These are phyloP conservation scores for Ceraceosorus bombacis DNA, from an alignment of 1,284 basidiomycete species.

Conservation along the genomic window DNA sequence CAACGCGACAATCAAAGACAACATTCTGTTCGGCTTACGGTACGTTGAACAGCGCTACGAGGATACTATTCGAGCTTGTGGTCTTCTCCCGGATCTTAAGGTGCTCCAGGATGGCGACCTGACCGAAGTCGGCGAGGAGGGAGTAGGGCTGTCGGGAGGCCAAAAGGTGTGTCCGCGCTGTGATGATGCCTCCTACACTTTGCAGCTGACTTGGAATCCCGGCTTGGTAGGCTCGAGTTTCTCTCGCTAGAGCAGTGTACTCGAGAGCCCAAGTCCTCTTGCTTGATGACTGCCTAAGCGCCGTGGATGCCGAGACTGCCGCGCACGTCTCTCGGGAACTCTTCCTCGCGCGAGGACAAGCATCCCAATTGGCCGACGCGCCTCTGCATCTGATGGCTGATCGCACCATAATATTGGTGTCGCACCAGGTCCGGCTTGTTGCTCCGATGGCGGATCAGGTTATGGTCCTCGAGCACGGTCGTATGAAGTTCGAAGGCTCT, in stretches of 20 bases:
- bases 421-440: conserved; percentile 53
- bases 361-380: too few species aligned
- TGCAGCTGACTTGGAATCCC: not conserved
- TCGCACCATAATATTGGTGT: conserved; percentile 66
- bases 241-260: conserved; percentile 40
- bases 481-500: conserved; percentile 1
- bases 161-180: conserved; percentile 16
- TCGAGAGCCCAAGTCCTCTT: conserved; percentile 30
- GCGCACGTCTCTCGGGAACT: conserved; percentile 50
- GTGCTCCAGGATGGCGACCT: conserved; percentile 27
- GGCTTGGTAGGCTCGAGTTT: conserved; percentile 14
- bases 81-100: conserved; percentile 28
- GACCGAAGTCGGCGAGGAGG: conserved; percentile 21
- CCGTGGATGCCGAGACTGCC: conserved; percentile 59
- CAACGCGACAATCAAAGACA: conserved; percentile 31
- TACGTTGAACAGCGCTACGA: conserved; percentile 31
- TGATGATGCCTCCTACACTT: not conserved
- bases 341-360: conserved; percentile 16
- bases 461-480: conserved; percentile 30
- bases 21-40: conserved; percentile 38
- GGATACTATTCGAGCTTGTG: conserved; percentile 28
- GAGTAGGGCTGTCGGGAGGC: conserved; percentile 18
- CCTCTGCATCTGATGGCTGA: conserved; percentile 43
- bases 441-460: conserved; percentile 20
- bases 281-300: conserved; percentile 39